Conservation (phyloP, 495 filamentous ascomycete genomes). For the Sordaria brevicollis region DNA sequence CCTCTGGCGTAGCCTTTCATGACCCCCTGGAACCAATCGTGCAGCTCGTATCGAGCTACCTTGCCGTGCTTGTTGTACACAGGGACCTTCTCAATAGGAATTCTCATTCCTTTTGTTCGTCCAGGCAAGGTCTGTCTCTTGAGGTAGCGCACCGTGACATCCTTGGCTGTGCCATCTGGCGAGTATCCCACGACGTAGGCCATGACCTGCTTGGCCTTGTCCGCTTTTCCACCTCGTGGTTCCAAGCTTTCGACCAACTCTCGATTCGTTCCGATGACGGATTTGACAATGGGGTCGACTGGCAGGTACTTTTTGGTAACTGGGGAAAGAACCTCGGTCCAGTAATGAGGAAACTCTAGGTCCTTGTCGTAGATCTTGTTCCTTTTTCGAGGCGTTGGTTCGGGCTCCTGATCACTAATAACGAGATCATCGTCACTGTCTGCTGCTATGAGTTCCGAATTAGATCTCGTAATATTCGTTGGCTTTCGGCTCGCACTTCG, state of each 20-base stretch:
- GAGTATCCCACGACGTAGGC: conserved; percentile 86
- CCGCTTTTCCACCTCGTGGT: conserved; percentile 68
- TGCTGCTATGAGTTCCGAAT: conserved; percentile 28
- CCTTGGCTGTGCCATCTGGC: conserved; percentile 79
- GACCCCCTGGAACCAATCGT: conserved; percentile 76
- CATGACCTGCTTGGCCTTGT: conserved; percentile 80
- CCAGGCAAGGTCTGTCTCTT: conserved; percentile 76
- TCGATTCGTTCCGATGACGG: conserved; percentile 53
- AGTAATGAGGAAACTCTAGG: conserved; percentile 78
- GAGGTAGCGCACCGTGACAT: conserved; percentile 88
- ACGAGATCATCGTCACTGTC: conserved; percentile 32
- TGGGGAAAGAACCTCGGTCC: conserved; percentile 81
- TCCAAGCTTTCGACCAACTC: conserved; percentile 71
- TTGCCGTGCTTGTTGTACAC: conserved; percentile 64
- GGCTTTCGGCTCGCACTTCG: conserved; percentile 39
- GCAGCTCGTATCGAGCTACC: conserved; percentile 55
- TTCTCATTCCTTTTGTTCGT: conserved; percentile 76
- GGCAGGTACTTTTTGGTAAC: conserved; percentile 66
- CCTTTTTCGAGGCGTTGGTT: conserved; percentile 8
- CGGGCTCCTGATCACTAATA: conserved; percentile 22
- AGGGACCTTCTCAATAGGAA: conserved; percentile 67
- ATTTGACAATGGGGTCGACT: conserved; percentile 63
- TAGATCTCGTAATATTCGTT: conserved; percentile 9
- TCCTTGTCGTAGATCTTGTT: conserved; percentile 50
- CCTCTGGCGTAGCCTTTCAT: conserved; percentile 65